A percentile compares a stretch with the other conserved stretches of the same genome.
Evolutionary conservation across 441 rosid genomes (phyloP).

Genomic region (Gossypium davidsonii): DNA sequence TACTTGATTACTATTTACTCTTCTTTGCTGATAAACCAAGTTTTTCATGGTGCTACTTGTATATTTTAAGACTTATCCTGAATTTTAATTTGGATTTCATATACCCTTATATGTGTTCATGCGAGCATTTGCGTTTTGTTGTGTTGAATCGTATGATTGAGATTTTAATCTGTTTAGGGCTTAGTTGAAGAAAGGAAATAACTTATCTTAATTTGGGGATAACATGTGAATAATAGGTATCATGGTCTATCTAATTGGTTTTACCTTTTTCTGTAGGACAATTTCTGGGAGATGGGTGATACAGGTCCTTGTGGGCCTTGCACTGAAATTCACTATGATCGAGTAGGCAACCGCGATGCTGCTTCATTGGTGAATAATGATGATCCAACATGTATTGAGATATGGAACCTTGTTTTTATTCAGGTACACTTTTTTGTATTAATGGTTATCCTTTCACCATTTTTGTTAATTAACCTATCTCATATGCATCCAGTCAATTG

Average conservation of each 20-base stretch:
- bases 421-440: conserved; percentile 46
- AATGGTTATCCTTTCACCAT: not conserved
- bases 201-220: not conserved
- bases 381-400: conserved; percentile 98
- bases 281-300: conserved; percentile 99
- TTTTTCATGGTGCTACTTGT: not conserved
- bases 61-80: not conserved
- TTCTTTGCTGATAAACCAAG: conserved; percentile 1
- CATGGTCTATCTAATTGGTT: conserved; percentile 7
- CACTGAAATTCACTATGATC: conserved; percentile 91
- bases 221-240: not conserved
- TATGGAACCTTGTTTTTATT: conserved; percentile 97
- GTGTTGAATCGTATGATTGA: conserved; percentile 1
- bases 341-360: conserved; percentile 84
- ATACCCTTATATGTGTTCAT: not conserved
- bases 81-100: not conserved
- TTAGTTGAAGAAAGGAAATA: not conserved
- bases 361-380: conserved; percentile 78
- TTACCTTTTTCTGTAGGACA: conserved; percentile 49
- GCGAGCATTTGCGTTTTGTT: not conserved
- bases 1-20: not conserved
- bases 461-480: conserved; percentile 6
- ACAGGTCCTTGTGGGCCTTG: conserved; percentile 99
- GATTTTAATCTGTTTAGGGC: not conserved
- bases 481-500: not conserved